Evolutionary conservation across 2,329 filamentous ascomycete genomes (phyloP).

Genomic region (Catunica adiposa): DNA sequence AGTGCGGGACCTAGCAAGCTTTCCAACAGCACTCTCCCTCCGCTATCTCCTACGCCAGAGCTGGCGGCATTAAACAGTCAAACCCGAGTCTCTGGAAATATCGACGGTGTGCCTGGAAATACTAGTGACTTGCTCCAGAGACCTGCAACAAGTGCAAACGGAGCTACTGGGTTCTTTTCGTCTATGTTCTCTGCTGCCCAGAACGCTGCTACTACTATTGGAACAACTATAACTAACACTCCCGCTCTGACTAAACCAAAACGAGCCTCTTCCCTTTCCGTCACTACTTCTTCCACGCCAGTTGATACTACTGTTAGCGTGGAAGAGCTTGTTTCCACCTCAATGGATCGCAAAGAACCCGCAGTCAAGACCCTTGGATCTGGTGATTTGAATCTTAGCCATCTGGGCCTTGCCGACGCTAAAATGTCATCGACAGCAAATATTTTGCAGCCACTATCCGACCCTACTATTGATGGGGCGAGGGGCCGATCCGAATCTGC

Average conservation of each 20-base stretch:
- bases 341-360: constrained; percentile 45
- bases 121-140: constrained; percentile 3
- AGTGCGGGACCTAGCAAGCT: constrained; percentile 62
- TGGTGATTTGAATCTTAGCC: constrained; percentile 76
- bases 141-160: constrained; percentile 7
- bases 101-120: not conserved
- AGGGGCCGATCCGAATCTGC: constrained; percentile 42
- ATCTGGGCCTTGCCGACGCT: constrained; percentile 59
- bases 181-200: constrained; percentile 86
- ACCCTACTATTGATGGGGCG: constrained; percentile 14
- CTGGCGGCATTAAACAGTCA: constrained; percentile 16
- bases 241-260: constrained; percentile 24
- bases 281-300: constrained; percentile 22
- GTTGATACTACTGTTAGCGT: constrained; percentile 4
- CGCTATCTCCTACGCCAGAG: constrained; percentile 64
- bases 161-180: constrained; percentile 69
- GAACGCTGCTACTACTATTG: constrained; percentile 66
- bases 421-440: constrained; percentile 1
- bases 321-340: constrained; percentile 3
- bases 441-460: not conserved
- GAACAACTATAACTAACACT: constrained; percentile 55
- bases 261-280: constrained; percentile 18
- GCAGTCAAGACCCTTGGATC: constrained; percentile 79
- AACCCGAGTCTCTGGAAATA: not conserved
- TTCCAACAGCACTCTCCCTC: constrained; percentile 55